Conservation (phyloP, 1,284 basidiomycete species). For the Trametes hirsuta region DNA sequence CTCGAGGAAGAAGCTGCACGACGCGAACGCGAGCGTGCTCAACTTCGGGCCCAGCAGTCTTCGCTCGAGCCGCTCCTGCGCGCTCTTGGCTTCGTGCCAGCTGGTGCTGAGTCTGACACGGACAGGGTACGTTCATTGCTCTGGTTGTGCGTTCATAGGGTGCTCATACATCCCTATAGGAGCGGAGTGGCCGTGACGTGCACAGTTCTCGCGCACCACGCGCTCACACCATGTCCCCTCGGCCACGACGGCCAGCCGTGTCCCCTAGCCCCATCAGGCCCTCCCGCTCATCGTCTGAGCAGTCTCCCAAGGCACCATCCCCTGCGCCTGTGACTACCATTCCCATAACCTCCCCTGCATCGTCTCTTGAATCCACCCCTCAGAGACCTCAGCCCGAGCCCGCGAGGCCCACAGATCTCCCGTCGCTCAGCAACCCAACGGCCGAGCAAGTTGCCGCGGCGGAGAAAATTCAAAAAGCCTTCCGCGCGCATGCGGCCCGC, state of each 20-base stretch:
- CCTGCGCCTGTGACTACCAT: constrained; percentile 11
- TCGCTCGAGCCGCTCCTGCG: constrained; percentile 28
- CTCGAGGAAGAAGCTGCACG: constrained; percentile 20
- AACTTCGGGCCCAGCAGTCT: constrained; percentile 14
- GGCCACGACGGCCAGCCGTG: constrained; percentile 2
- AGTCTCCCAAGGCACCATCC: constrained; percentile 5
- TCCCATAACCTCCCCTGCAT: constrained; percentile 15
- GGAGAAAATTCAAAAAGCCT: constrained; percentile 33
- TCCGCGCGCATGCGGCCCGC: constrained; percentile 25
- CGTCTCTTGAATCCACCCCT: constrained; percentile 1
- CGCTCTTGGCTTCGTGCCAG: constrained; percentile 26
- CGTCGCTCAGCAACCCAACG: constrained; percentile 12
- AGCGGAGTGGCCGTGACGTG: constrained; percentile 10
- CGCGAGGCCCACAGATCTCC: constrained; percentile 2
- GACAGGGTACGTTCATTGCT: constrained; percentile 12
- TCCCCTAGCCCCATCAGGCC: constrained; percentile 18
- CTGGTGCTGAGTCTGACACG: constrained; percentile 10
- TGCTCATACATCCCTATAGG: constrained; percentile 1
- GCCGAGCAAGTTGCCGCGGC: constrained; percentile 30
- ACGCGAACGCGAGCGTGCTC: constrained; percentile 15
- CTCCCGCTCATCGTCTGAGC: neutral
- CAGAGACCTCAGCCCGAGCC: neutral
- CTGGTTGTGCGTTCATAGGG: neutral
- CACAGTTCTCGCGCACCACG: constrained; percentile 2
- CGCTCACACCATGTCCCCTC: constrained; percentile 5